Evolutionary conservation across 2,329 filamentous ascomycete species (phyloP), one percentile per base, ranked within the genome.

Genomic region (Phialophora macrospora): DNA sequence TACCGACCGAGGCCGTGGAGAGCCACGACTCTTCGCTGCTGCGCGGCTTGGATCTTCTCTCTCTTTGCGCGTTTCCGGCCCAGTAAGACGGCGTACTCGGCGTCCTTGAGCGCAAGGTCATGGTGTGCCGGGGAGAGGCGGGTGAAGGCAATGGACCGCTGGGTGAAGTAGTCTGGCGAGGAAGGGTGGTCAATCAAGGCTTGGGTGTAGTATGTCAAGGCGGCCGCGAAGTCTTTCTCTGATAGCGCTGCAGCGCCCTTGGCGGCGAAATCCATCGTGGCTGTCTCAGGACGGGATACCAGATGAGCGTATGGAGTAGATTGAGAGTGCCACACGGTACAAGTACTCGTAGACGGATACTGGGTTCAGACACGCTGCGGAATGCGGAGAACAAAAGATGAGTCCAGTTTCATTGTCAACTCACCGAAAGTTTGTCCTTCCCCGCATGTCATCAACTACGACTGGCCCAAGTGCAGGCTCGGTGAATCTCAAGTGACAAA

Each of bases 91-190:
- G 88, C 90, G 55, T 83, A 82, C 68, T 92, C 87, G 44, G 89
- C 88, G 77, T 93, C 90, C 46, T 80, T 81, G 52, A 95, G 84
- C 0, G 92, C 90, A 24, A 85, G 82, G 2, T 86, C 81, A 86
- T 83, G 58, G 87, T 81, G 70, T 24, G 80, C 74, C 51, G 83
- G 80, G 44, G 81, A 82, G 2, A 84, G 82, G 65, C 90, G 86
- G 57, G 91, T 84, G 75, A 93, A 89, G 46, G 92, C 92, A 49
- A 88, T 92, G 4, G 92, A 90, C 22, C 94, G 91, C 71, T 90
- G 88, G 68, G 95, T 86, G 68, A 94, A 89, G 86, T 95, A 97
- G 56, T 85, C 80, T 1, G 92, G 90, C 2, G 91, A 92, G 46
- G 81, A 81, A 0, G 89, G 87, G 12, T 82, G 82, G 67, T 86